These are phyloP conservation scores for Malus hybrid DNA, from an alignment of 331 rosid species.

Conservation along the genomic window DNA sequence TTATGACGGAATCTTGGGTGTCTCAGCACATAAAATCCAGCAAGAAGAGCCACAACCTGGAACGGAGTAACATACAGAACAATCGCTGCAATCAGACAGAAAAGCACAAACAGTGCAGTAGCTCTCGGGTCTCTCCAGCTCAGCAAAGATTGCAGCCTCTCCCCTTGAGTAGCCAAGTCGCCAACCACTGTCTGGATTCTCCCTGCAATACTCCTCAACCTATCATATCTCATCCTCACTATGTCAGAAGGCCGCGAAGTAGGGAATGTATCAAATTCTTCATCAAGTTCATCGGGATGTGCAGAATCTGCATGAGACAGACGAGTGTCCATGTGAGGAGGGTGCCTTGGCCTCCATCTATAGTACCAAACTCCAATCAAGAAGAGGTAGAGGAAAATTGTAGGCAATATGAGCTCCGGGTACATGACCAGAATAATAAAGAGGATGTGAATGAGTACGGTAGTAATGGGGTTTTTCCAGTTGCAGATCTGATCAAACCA, in stretches of 20 bases:
- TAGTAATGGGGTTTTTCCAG: slow-evolving; percentile 96
- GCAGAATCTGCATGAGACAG: slow-evolving; percentile 87
- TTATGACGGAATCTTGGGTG: slow-evolving; percentile 98
- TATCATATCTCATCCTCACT: slow-evolving; percentile 88
- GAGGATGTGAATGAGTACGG: slow-evolving; percentile 78
- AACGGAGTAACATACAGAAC: slow-evolving; percentile 89
- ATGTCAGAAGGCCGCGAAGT: slow-evolving; percentile 69
- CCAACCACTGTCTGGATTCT: slow-evolving; percentile 95
- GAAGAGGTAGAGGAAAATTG: slow-evolving; percentile 93
- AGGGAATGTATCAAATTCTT: slow-evolving; percentile 93
- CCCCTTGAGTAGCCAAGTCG: slow-evolving; percentile 97
- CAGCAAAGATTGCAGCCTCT: slow-evolving; percentile 88
- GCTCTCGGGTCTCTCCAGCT: slow-evolving; percentile 99
- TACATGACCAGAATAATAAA: slow-evolving; percentile 90
- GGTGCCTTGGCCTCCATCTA: slow-evolving; percentile 97
- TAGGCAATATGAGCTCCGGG: slow-evolving; percentile 93
- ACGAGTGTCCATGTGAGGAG: slow-evolving; percentile 99
- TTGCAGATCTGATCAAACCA: slow-evolving; percentile 98
- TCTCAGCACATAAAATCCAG: slow-evolving; percentile 80
- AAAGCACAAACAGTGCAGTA: slow-evolving; percentile 78
- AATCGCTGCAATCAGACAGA: slow-evolving; percentile 88
- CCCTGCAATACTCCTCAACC: slow-evolving; percentile 90
- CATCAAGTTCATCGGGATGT: slow-evolving; percentile 87
- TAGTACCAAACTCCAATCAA: slow-evolving; percentile 98
- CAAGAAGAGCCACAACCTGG: slow-evolving; percentile 87